These are phyloP conservation scores for Tolypocladium tundrense DNA, from an alignment of 2,329 filamentous ascomycete genomes.

Conservation along the genomic window DNA sequence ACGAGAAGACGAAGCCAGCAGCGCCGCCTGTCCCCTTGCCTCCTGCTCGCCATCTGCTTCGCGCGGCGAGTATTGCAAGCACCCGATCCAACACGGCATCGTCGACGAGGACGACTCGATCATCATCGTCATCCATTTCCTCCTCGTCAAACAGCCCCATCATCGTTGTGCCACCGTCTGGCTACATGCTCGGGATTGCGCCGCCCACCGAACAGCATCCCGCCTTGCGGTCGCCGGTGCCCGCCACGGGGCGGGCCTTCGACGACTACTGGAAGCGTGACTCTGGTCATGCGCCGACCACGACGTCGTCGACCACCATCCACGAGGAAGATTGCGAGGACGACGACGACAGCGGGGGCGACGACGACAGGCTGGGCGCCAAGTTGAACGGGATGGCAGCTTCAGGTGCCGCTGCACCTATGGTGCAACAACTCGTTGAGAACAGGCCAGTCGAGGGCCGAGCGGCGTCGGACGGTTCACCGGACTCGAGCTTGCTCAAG, in stretches of 20 bases:
- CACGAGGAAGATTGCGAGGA: slow-evolving; percentile 31
- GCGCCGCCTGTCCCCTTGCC: slow-evolving; percentile 46
- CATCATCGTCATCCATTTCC: slow-evolving; percentile 13
- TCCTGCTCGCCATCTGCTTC: slow-evolving; percentile 22
- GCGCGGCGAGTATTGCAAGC: slow-evolving; percentile 7
- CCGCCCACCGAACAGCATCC: slow-evolving; percentile 44
- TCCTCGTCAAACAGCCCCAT: slow-evolving; percentile 14
- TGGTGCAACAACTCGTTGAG: slow-evolving; percentile 5
- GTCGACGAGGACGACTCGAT: slow-evolving; percentile 10
- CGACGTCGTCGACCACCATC: slow-evolving; percentile 18
- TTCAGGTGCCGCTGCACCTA: neutral
- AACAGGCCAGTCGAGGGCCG: slow-evolving; percentile 4
- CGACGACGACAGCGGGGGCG: slow-evolving; percentile 13
- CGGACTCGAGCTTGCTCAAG: neutral
- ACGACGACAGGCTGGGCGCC: neutral
- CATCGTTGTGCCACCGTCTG: slow-evolving; percentile 17
- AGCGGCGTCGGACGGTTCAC: slow-evolving; percentile 3
- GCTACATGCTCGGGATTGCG: slow-evolving; percentile 20
- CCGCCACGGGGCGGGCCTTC: slow-evolving; percentile 13
- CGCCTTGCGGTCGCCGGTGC: slow-evolving; percentile 28
- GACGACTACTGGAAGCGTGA: slow-evolving; percentile 43
- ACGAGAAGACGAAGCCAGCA: slow-evolving; percentile 49
- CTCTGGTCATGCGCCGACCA: slow-evolving; percentile 39
- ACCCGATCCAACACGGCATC: slow-evolving; percentile 8
- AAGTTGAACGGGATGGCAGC: neutral